A percentile compares a stretch with the other conserved stretches of the same genome.
Evolutionary conservation across 768 basidiomycete genomes (phyloP).

Genomic region (Cyclocybe cylindracea): DNA sequence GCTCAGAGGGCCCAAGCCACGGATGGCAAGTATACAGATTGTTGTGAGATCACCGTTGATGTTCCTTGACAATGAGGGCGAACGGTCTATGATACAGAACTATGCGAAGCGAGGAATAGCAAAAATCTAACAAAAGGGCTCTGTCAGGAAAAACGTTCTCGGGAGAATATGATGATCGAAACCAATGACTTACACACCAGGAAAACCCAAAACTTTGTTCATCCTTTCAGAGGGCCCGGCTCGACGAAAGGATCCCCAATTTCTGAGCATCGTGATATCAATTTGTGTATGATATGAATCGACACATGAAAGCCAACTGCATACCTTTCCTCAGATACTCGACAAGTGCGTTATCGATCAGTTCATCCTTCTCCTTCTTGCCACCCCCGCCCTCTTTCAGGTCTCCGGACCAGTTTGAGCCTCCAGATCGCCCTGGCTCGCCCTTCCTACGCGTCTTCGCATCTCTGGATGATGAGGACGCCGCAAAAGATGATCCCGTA

Average conservation of each 20-base stretch:
- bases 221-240: conserved; percentile 13
- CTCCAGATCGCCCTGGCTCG: conserved; percentile 30
- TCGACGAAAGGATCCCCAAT: conserved; percentile 60
- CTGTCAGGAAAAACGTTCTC: not conserved
- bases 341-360: conserved; percentile 49
- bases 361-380: conserved; percentile 58
- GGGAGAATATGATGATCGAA: not conserved
- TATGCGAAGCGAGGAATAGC: not conserved
- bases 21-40: too few species aligned
- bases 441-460: conserved; percentile 51
- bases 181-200: not conserved
- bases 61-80: not conserved
- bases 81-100: not conserved
- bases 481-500: conserved; percentile 42
- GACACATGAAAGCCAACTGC: not conserved
- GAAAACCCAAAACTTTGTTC: not conserved
- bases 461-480: conserved; percentile 45
- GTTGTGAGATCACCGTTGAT: not conserved
- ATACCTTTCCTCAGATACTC: conserved; percentile 59
- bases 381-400: conserved; percentile 32
- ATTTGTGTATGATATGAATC: conserved; percentile 1
- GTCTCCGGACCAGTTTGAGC: conserved; percentile 18
- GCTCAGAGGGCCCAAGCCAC: too few species aligned
- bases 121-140: too few species aligned
- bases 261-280: conserved; percentile 30